Evolutionary conservation across 2,329 filamentous ascomycete genomes (phyloP).

Genomic region (Raffaelea ambrosiae): DNA sequence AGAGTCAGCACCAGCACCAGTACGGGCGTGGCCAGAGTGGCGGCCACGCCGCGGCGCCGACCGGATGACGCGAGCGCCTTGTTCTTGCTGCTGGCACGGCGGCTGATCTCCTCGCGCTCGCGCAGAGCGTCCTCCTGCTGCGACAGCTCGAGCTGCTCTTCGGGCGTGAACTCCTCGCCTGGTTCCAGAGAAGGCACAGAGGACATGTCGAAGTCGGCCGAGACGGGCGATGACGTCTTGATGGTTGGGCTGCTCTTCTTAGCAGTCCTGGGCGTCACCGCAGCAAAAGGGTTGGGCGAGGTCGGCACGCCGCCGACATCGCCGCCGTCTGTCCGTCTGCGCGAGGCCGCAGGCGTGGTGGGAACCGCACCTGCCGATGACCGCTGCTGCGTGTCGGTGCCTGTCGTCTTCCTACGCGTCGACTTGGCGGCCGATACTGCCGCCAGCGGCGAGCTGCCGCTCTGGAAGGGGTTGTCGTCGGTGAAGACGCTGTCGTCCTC

Average conservation of each 20-base stretch:
- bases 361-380: neutral
- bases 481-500: slow-evolving; percentile 50
- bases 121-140: slow-evolving; percentile 49
- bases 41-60: slow-evolving; percentile 27
- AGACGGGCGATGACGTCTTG: neutral
- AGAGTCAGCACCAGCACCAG: slow-evolving; percentile 64
- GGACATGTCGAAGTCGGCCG: neutral
- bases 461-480: slow-evolving; percentile 88
- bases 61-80: slow-evolving; percentile 16
- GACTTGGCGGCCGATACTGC: slow-evolving; percentile 12
- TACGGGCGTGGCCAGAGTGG: slow-evolving; percentile 52
- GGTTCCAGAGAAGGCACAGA: slow-evolving; percentile 40
- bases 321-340: slow-evolving; percentile 31
- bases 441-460: slow-evolving; percentile 62
- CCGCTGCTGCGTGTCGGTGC: slow-evolving; percentile 6
- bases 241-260: neutral
- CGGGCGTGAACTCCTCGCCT: slow-evolving; percentile 89
- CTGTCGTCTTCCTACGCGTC: neutral
- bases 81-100: slow-evolving; percentile 8
- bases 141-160: slow-evolving; percentile 76
- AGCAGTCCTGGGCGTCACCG: too few species aligned
- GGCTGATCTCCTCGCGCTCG: slow-evolving; percentile 38
- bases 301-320: too few species aligned
- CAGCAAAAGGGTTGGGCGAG: neutral
- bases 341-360: slow-evolving; percentile 19